Evolutionary conservation across 2,329 filamentous ascomycete genomes (phyloP).

Genomic region (Podosphaera xanthii): DNA sequence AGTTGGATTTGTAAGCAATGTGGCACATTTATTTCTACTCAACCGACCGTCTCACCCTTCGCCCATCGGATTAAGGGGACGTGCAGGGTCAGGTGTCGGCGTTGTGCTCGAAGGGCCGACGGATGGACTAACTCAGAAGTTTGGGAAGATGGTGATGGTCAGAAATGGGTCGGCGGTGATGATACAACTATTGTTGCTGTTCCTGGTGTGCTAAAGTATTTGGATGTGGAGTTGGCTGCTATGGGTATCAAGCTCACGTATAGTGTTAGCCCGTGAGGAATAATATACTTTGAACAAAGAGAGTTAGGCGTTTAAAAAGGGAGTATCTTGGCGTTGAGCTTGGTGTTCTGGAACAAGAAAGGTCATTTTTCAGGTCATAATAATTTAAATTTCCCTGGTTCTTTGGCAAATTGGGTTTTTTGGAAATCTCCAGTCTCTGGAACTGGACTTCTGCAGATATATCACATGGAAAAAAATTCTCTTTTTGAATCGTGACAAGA

Average conservation of each 20-base stretch:
- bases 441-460: neutral
- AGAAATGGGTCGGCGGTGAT: constrained; percentile 68
- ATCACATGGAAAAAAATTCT: neutral
- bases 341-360: constrained; percentile 5
- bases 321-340: constrained; percentile 3
- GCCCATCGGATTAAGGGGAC: constrained; percentile 41
- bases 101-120: constrained; percentile 34
- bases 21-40: constrained; percentile 74
- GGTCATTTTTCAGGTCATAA: neutral
- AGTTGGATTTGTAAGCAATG: constrained; percentile 78
- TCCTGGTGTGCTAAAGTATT: constrained; percentile 73
- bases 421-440: neutral
- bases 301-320: neutral
- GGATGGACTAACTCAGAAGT: constrained; percentile 37
- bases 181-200: constrained; percentile 82
- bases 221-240: constrained; percentile 84
- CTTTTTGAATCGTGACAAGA: neutral
- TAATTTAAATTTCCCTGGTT: neutral
- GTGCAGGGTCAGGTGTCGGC: constrained; percentile 53
- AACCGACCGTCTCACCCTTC: constrained; percentile 50
- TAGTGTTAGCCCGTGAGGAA: constrained; percentile 31
- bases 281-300: neutral
- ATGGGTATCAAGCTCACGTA: constrained; percentile 97
- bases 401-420: neutral
- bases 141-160: constrained; percentile 81